phyloP scores from a whole-genome alignment of 352 stramenopile species.

The Phytophthora boehmeriae region DNA sequence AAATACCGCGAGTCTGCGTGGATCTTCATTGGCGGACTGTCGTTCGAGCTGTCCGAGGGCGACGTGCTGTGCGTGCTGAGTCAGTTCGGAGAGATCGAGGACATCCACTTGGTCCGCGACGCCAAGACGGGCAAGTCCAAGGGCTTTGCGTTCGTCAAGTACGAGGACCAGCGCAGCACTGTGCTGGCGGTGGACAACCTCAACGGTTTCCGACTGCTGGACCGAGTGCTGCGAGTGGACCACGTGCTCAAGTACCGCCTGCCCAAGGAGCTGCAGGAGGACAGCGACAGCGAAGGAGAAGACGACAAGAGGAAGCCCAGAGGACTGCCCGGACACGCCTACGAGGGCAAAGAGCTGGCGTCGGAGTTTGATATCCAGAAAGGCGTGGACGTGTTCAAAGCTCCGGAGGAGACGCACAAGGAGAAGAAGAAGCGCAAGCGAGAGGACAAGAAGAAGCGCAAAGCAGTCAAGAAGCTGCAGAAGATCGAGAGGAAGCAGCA shows the following conservation, averaged over 20 bases:
- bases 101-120: conserved; percentile 97
- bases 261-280: conserved; percentile 89
- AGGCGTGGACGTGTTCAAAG: conserved; percentile 88
- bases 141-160: conserved; percentile 98
- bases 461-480: conserved; percentile 49
- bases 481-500: conserved; percentile 63
- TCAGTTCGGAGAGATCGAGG: conserved; percentile 91
- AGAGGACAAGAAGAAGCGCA: conserved; percentile 61
- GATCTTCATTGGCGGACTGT: conserved; percentile 95
- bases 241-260: conserved; percentile 98
- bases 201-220: conserved; percentile 91
- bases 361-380: conserved; percentile 67
- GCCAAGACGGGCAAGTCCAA: conserved; percentile 96
- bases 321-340: conserved; percentile 83
- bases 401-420: conserved; percentile 54
- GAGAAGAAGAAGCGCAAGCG: conserved; percentile 67
- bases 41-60: conserved; percentile 94
- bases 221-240: conserved; percentile 94
- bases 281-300: conserved; percentile 60
- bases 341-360: conserved; percentile 88
- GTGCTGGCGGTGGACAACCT: conserved; percentile 99
- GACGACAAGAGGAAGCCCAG: conserved; percentile 32
- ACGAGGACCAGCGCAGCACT: conserved; percentile 95
- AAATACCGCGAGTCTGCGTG: conserved; percentile 95
- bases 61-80: conserved; percentile 94